A percentile compares a stretch with the other conserved stretches of the same genome.
phyloP scores from a whole-genome alignment of 2,329 filamentous ascomycete species.

The Westerdykella sp. region DNA sequence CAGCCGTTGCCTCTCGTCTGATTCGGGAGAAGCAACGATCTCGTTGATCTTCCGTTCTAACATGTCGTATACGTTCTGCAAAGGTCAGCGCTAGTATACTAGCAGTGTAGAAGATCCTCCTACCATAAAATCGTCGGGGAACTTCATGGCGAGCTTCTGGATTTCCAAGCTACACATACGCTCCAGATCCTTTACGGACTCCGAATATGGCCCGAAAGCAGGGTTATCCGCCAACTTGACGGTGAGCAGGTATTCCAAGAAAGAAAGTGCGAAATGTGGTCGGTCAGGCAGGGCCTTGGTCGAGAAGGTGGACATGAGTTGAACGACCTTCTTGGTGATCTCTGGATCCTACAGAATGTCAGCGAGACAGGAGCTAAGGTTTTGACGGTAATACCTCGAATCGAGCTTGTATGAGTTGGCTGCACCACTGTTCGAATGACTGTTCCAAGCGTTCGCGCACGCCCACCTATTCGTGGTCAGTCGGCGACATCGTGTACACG shows the following conservation, averaged over 20 bases:
- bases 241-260: conserved; percentile 84
- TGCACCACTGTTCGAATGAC: conserved; percentile 66
- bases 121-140: conserved; percentile 81
- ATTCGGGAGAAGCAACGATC: conserved; percentile 63
- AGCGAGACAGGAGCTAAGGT: background rate
- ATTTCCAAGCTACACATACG: conserved; percentile 79
- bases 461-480: conserved; percentile 36
- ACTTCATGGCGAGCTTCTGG: conserved; percentile 80
- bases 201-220: conserved; percentile 67
- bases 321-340: conserved; percentile 73
- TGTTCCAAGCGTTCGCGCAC: conserved; percentile 55
- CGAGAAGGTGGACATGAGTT: conserved; percentile 78
- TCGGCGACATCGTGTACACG: background rate
- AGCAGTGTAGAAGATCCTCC: conserved; percentile 17
- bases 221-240: conserved; percentile 70
- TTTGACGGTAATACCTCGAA: conserved; percentile 50
- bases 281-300: conserved; percentile 73
- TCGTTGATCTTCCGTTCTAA: conserved; percentile 78
- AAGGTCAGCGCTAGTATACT: conserved; percentile 11
- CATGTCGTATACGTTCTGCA: conserved; percentile 73
- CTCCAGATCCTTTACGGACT: conserved; percentile 85
- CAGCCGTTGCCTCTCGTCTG: conserved; percentile 77
- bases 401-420: conserved; percentile 60
- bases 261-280: conserved; percentile 75
- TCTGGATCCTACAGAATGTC: conserved; percentile 58